These are phyloP conservation scores for Trichophyton benhamiae DNA, from an alignment of 2,329 filamentous ascomycete genomes.

Conservation along the genomic window DNA sequence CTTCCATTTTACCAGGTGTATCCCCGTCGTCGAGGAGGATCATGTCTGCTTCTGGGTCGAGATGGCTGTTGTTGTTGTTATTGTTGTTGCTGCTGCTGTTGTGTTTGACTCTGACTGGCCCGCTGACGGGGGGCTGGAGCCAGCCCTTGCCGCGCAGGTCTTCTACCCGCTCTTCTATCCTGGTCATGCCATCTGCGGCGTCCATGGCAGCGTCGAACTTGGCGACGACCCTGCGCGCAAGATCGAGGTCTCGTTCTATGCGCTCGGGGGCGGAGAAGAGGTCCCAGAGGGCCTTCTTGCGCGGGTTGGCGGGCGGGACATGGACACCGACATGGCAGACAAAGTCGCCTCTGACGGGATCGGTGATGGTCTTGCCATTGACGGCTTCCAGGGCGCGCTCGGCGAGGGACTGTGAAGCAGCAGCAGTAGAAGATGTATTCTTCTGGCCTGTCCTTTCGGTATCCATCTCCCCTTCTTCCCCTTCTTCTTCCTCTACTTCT, in stretches of 20 bases:
- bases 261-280: constrained; percentile 89
- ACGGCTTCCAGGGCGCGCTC: constrained; percentile 87
- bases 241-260: constrained; percentile 74
- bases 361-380: constrained; percentile 94
- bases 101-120: constrained; percentile 26
- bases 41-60: constrained; percentile 24
- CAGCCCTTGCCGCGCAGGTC: constrained; percentile 63
- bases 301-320: constrained; percentile 68
- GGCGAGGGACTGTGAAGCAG: constrained; percentile 41
- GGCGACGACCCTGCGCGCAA: constrained; percentile 68
- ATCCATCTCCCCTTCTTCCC: constrained; percentile 35
- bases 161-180: constrained; percentile 78
- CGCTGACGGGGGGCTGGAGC: constrained; percentile 51
- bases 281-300: constrained; percentile 95
- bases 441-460: neutral
- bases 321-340: constrained; percentile 96
- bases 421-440: neutral
- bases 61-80: constrained; percentile 40
- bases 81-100: constrained; percentile 39
- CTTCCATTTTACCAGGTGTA: constrained; percentile 47
- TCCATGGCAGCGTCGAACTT: constrained; percentile 80
- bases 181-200: constrained; percentile 61
- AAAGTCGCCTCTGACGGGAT: constrained; percentile 87
- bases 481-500: constrained; percentile 42
- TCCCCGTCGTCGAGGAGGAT: constrained; percentile 35